Evolutionary conservation across 495 filamentous ascomycete species (phyloP), one percentile per base, ranked within the genome.

Genomic region (Aspergillus ellipticus): DNA sequence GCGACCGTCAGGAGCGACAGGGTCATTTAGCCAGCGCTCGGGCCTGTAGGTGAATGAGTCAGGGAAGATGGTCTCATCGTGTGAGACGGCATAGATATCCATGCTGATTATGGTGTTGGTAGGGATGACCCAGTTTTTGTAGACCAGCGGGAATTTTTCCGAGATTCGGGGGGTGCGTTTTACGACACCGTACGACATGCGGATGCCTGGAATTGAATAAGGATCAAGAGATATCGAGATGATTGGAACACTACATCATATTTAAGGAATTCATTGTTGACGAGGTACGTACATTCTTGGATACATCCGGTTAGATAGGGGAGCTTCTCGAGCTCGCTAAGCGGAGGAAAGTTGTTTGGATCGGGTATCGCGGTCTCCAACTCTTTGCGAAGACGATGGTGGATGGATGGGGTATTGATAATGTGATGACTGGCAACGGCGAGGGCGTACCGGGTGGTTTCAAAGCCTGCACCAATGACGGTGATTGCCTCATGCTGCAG

Each of bases 261-360:
- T 0, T 20, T 45, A 15, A 9, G 49, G 11, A 20, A 0, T 6
- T 31, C 2, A 29, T 3, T 3, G 31, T 8, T 2, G 19, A n/a
- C 11, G 15, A 7, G 41, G 16, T 28, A 42, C 49, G 17, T 53
- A 17, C 65, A 65, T 49, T 82, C 77, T 13, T 76, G 65, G 46
- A 81, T 68, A 29, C 75, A 62, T 11, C 71, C 78, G 13, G 63
- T 57, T 3, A 81, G 63, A 45, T 74, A 74, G 2, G 71, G 70
- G 37, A 67, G 67, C 21, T 59, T 63, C 53, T 76, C 67, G 2
- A 74, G 63, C 15, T 64, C 53, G 17, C 37, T 46, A 3, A 68
- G 52, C 9, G 58, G 50, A 6, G 59, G 60, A 1, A 55, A 51
- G 15, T 46, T 52, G 28, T 37, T 20, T 5, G 45, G 59, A 22